phyloP scores from a whole-genome alignment of 2,329 filamentous ascomycete genomes.

The Fonsecaea pugnacius region DNA sequence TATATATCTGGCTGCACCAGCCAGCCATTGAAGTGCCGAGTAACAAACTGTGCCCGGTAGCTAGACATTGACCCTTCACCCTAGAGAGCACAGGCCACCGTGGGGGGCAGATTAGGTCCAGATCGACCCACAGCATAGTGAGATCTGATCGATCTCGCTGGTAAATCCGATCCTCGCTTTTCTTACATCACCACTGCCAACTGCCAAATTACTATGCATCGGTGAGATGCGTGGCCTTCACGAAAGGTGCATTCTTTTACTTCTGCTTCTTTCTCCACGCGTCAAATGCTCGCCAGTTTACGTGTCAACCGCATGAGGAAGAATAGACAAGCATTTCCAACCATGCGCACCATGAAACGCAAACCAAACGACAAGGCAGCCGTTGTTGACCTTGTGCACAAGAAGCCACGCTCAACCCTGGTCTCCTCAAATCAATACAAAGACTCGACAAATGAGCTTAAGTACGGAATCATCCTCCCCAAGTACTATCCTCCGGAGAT shows the following conservation, averaged over 20 bases:
- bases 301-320: neutral
- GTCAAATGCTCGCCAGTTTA: neutral
- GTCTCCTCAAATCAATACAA: constrained; percentile 22
- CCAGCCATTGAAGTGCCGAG: too few relatives aligned
- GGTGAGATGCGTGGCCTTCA: neutral
- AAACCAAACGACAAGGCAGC: constrained; percentile 9
- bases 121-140: neutral
- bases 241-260: neutral
- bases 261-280: neutral
- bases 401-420: constrained; percentile 9
- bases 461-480: constrained; percentile 68
- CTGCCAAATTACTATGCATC: neutral
- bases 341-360: constrained; percentile 23
- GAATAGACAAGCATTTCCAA: neutral
- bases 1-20: neutral
- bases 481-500: constrained; percentile 86
- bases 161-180: constrained; percentile 12
- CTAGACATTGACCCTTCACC: too few relatives aligned
- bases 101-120: too few relatives aligned
- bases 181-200: constrained; percentile 17
- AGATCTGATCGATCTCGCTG: constrained; percentile 22
- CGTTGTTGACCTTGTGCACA: neutral
- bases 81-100: too few relatives aligned
- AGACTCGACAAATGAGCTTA: constrained; percentile 41
- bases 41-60: too few relatives aligned